A percentile compares a stretch with the other conserved stretches of the same genome.
These are phyloP conservation scores for Vitrella brassicaformis DNA, from an alignment of 73 alveolate species.

Conservation along the genomic window DNA sequence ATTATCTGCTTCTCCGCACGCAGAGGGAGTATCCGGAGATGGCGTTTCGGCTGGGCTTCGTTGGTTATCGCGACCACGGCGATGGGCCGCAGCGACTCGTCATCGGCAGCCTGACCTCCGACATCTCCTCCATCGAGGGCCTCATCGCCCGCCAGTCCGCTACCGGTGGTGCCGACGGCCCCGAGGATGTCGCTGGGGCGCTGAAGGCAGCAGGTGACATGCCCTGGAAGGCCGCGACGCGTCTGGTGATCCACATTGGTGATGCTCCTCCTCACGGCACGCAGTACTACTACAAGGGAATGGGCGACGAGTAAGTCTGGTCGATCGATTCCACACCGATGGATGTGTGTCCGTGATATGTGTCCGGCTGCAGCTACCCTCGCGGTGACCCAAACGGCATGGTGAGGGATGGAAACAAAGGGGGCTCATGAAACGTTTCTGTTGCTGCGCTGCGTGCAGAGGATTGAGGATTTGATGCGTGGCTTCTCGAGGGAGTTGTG, in stretches of 20 bases:
- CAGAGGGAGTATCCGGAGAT: neutral
- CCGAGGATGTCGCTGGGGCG: slow-evolving; percentile 57
- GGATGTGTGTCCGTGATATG: neutral
- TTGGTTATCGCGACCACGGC: neutral
- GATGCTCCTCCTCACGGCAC: slow-evolving; percentile 52
- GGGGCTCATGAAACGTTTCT: too few relatives aligned
- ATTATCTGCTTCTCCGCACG: too few relatives aligned
- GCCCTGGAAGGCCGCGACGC: slow-evolving; percentile 40
- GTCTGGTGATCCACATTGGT: slow-evolving; percentile 43
- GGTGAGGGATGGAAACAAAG: too few relatives aligned
- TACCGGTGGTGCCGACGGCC: slow-evolving; percentile 47
- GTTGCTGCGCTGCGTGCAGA: too few relatives aligned
- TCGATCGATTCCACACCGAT: neutral
- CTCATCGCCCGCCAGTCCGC: neutral
- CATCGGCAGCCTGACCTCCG: neutral
- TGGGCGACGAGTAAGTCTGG: too few relatives aligned
- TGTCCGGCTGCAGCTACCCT: neutral
- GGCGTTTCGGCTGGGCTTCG: neutral
- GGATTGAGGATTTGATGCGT: slow-evolving; percentile 30
- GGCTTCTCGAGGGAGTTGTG: slow-evolving; percentile 14
- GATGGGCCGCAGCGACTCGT: neutral
- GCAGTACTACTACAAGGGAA: slow-evolving; percentile 36
- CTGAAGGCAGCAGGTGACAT: slow-evolving; percentile 30
- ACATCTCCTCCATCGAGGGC: neutral
- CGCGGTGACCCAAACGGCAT: slow-evolving; percentile 41